These are phyloP conservation scores for Jimgerdemannia flammicorona DNA, from an alignment of 192 early-diverging fungal genomes.

Conservation along the genomic window DNA sequence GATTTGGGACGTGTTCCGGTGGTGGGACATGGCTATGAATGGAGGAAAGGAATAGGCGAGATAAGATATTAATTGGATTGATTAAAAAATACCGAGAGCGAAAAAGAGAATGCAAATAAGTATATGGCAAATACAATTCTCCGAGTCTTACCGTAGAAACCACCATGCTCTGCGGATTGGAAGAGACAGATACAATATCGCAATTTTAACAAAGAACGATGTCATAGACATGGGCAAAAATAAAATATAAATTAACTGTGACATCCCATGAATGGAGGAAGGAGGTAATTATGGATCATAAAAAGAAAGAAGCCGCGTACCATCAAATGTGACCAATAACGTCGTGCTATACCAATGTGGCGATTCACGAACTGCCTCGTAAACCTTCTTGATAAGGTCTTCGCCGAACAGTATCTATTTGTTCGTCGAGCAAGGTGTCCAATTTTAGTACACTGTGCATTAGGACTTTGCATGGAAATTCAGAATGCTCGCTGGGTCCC, in stretches of 20 bases:
- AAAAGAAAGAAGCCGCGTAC: conserved; percentile 33
- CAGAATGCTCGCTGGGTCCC: no score
- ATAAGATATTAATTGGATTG: neutral
- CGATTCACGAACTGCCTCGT: conserved; percentile 41
- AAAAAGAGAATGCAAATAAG: conserved; percentile 13
- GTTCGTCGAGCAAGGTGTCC: neutral
- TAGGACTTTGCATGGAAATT: neutral
- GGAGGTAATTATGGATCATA: no score
- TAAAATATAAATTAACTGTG: no score
- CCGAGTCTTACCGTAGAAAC: neutral
- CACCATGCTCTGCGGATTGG: neutral
- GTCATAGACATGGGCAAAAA: no score
- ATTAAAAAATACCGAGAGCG: neutral
- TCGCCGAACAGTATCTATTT: conserved; percentile 20
- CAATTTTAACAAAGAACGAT: no score
- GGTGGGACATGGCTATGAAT: conserved; percentile 40
- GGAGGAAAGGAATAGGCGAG: neutral
- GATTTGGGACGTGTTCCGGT: conserved; percentile 33
- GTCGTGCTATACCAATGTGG: conserved; percentile 47
- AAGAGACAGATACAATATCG: no score
- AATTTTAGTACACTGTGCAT: neutral
- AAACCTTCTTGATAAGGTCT: conserved; percentile 31
- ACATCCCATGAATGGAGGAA: neutral
- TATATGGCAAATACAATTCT: neutral
- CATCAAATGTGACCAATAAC: conserved; percentile 49